Percentiles rank a stretch among this genome's conserved stretches.
Evolutionary conservation across 148 eudicot genomes (phyloP).

Genomic region (Salicornia ramosissima): DNA sequence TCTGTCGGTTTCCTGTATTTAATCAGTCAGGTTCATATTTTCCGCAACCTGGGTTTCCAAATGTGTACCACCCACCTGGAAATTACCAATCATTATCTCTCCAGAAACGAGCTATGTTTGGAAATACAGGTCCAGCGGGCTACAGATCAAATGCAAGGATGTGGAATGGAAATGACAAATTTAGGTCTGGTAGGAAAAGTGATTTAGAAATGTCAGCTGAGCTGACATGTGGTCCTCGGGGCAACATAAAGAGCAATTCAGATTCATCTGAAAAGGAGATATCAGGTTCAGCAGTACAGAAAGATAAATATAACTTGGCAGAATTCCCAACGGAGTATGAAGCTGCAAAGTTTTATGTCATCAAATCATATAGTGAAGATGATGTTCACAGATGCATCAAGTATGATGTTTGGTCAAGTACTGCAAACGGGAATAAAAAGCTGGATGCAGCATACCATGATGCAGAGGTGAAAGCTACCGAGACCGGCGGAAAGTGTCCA

Average conservation of each 20-base stretch:
- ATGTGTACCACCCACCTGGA: constrained; percentile 38
- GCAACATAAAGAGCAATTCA: constrained; percentile 32
- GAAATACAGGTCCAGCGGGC: constrained; percentile 39
- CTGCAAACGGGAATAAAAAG: constrained; percentile 76
- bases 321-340: constrained; percentile 58
- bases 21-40: constrained; percentile 53
- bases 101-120: constrained; percentile 44
- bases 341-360: constrained; percentile 71
- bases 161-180: constrained; percentile 52
- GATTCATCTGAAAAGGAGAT: constrained; percentile 32
- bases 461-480: constrained; percentile 51
- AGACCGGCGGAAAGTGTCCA: constrained; percentile 54
- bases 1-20: constrained; percentile 1
- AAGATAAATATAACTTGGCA: constrained; percentile 48
- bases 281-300: constrained; percentile 21
- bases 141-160: constrained; percentile 46
- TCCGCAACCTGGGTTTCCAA: constrained; percentile 37
- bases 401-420: constrained; percentile 94
- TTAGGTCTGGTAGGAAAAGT: constrained; percentile 36
- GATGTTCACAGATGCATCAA: constrained; percentile 84
- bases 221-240: constrained; percentile 81
- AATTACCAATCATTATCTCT: constrained; percentile 39
- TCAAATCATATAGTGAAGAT: constrained; percentile 94
- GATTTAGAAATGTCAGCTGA: constrained; percentile 49
- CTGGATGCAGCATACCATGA: constrained; percentile 73